Base-by-base conservation (phyloP, 2,329 filamentous ascomycete species). In the Botrytis elliptica region DNA sequence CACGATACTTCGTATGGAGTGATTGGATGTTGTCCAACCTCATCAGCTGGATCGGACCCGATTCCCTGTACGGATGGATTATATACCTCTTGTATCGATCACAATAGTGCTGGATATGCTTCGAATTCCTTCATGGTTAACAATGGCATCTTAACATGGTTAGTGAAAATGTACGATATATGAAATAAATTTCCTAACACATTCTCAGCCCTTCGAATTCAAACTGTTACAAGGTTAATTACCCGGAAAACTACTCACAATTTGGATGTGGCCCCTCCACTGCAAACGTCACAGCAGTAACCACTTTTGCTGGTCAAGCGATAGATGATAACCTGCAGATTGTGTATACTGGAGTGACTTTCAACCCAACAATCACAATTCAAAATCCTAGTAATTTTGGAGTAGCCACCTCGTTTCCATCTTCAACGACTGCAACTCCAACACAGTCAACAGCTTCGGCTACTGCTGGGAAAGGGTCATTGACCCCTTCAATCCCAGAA, bases 111-210 rank as follows among this genome's bases (percentile, higher is more conserved):
- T 16, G 78, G 76, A 60, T 79, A 78, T 77, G 65, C 36, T 42
- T 49, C 77, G 22, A 77, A 75, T 14, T 69, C 76, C 16, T 75
- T 74, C 8, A 57, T 76, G 38, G 52, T 75, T 59, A 76, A 79
- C 73, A 79, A 80, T 76, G 79, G 79, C 7, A 70, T 81, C 46
- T 77, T 77, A 40, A 78, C 77, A 71, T 81, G 79, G 79, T 81
- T 44, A 71, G 78, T 74, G 22, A 14, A 72, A 46, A n/a, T 33
- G 20, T 57, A 18, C 16, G 40, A 20, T 12, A 42, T 69, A 16
- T 63, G 4, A 36, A 60, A 69, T 70, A 29, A 33, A 33, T 52
- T 57, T 55, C 36, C 76, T 80, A 76, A 78, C 63, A 60, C 4
- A n/a, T 44, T 20, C n/a, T 52, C 63, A 80, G 79, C 73, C 64